Evolutionary conservation across 768 basidiomycete genomes (phyloP), one percentile per base, ranked within the genome.

Genomic region (Mycena latifolia): DNA sequence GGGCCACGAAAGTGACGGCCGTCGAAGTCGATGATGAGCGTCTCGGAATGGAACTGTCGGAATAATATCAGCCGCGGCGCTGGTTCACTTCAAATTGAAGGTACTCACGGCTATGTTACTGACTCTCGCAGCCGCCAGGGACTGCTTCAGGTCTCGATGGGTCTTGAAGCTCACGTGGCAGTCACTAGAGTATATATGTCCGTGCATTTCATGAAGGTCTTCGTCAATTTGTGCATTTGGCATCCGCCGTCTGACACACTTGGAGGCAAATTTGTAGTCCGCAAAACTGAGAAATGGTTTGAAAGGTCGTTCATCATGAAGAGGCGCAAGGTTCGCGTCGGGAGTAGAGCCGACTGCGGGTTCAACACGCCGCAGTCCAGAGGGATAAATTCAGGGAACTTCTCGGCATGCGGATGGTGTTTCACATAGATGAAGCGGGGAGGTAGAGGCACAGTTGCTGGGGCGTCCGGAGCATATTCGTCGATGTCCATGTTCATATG

Each of bases 91-190:
- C 37, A 37, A 3, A 17, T 17, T 37, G 37, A 37, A 37, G 37
- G 15, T 17, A 37, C 48, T 51, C 31, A 70, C 70, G 28, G 51
- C n/a, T n/a, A 70, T 28, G 17, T 61, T 60, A 28, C 55, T 52
- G 2, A 28, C 29, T 5, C 71, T 51, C 10, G 69, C 71, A 6
- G 51, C 48, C 12, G 33, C 63, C 25, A 68, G 39, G 17, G 63
- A 55, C 11, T 53, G 45, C 18, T 68, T 55, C 46, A 69, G 41
- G 33, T 69, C 67, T n/a, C 57, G 29, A 28, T 69, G 62, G 18
- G 14, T 64, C 6, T 48, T 29, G 17, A 69, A 64, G 6, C 46
- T 55, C n/a, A 66, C 18, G 24, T 24, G 25, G 28, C 35, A 51
- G 28, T 56, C 48, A 12, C 37, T 61, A 1, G 53, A 48, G 24